phyloP scores from a whole-genome alignment of 805 yeast species.

The Saturnispora quitensis region DNA sequence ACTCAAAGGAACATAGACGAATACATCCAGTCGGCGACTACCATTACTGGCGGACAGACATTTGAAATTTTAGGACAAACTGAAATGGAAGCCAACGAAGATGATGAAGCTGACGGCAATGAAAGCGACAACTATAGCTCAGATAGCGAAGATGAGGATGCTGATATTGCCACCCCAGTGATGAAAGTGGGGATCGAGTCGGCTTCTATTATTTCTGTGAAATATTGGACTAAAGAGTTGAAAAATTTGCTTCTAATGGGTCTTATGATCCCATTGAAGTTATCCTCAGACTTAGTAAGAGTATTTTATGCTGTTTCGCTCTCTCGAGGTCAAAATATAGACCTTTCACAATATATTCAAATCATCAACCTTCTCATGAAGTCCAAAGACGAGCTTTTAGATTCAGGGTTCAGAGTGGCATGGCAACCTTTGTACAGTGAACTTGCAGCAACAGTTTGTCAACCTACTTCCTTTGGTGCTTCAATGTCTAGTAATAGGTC shows the following conservation, averaged over 20 bases:
- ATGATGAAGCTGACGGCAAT: slow-evolving; percentile 31
- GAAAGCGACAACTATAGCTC: slow-evolving; percentile 24
- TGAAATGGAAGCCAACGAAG: slow-evolving; percentile 29
- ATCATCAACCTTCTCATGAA: slow-evolving; percentile 52
- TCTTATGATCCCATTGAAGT: slow-evolving; percentile 62
- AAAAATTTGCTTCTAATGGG: slow-evolving; percentile 70
- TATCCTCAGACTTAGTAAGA: slow-evolving; percentile 51
- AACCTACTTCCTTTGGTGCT: slow-evolving; percentile 41
- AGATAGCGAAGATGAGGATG: slow-evolving; percentile 35
- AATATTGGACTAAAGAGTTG: slow-evolving; percentile 84
- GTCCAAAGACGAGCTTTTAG: slow-evolving; percentile 33
- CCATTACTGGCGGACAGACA: slow-evolving; percentile 31
- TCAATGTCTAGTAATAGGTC: slow-evolving; percentile 41
- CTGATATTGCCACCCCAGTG: slow-evolving; percentile 35
- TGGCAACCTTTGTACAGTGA: slow-evolving; percentile 40
- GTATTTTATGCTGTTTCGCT: slow-evolving; percentile 67
- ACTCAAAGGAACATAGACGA: slow-evolving; percentile 34
- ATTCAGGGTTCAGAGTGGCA: slow-evolving; percentile 37
- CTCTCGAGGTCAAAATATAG: slow-evolving; percentile 61
- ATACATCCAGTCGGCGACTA: slow-evolving; percentile 39
- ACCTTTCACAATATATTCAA: slow-evolving; percentile 50
- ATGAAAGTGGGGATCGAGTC: slow-evolving; percentile 57
- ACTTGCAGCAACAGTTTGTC: slow-evolving; percentile 31
- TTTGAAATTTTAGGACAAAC: slow-evolving; percentile 21
- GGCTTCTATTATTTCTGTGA: slow-evolving; percentile 64